These are phyloP conservation scores for Syzygium grande DNA, from an alignment of 345 rosid genomes.

Conservation along the genomic window DNA sequence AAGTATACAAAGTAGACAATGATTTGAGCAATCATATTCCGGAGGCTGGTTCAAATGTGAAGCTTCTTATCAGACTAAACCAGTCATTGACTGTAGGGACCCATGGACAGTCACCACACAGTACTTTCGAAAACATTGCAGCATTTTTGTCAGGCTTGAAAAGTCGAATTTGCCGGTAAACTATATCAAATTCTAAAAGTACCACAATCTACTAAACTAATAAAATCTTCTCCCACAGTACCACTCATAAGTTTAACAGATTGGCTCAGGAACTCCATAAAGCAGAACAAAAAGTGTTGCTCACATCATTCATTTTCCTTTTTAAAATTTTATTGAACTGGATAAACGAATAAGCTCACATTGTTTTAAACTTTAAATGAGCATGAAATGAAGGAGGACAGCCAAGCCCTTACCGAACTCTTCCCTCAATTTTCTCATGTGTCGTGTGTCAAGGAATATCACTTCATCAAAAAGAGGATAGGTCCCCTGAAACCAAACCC, in stretches of 20 bases:
- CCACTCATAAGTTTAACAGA: background rate
- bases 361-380: background rate
- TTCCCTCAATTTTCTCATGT: conserved; percentile 57
- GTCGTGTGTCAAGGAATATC: conserved; percentile 46
- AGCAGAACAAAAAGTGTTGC: background rate
- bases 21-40: background rate
- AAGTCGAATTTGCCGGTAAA: background rate
- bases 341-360: background rate
- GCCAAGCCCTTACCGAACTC: conserved; percentile 59
- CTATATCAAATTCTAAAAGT: background rate
- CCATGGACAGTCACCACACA: background rate
- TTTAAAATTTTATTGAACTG: background rate
- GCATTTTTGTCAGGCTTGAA: background rate
- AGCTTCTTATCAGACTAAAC: background rate
- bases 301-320: background rate
- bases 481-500: conserved; percentile 38
- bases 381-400: background rate
- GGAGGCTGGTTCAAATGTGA: background rate
- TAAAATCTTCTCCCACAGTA: background rate
- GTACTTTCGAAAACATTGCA: background rate
- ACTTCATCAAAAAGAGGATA: conserved; percentile 57
- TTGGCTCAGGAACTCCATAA: background rate
- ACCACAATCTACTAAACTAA: background rate
- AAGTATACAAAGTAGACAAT: background rate
- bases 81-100: background rate